A percentile compares a stretch with the other conserved stretches of the same genome.
phyloP scores from a whole-genome alignment of 148 eudicot species.

The Camellia lanceoleosa region DNA sequence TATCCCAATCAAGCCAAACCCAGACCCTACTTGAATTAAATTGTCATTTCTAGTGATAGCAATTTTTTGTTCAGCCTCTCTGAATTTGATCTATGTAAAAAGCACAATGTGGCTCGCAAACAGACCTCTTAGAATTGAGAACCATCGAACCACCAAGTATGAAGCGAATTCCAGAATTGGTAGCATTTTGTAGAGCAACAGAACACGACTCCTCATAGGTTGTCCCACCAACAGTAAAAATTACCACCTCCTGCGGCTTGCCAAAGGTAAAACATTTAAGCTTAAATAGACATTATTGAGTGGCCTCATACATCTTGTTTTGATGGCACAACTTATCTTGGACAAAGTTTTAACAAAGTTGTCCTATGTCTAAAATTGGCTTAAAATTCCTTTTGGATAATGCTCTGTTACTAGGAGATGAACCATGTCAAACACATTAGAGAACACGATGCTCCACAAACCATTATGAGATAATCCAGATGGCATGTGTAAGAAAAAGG shows the following conservation, averaged over 20 bases:
- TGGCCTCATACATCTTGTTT: neutral
- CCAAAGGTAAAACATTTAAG: slow-evolving; percentile 13
- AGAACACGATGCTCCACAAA: no score
- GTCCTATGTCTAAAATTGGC: neutral
- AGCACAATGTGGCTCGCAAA: no score
- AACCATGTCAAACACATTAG: no score
- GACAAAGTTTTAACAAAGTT: neutral
- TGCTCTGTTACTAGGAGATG: no score
- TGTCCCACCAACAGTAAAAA: slow-evolving; percentile 91
- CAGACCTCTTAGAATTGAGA: slow-evolving; percentile 85
- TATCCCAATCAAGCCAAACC: no score
- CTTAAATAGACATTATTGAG: neutral
- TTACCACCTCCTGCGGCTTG: slow-evolving; percentile 92
- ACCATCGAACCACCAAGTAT: slow-evolving; percentile 82
- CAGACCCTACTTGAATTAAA: no score
- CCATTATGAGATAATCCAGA: no score
- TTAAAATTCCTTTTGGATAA: neutral
- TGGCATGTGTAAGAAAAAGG: no score
- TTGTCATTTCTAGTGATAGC: neutral
- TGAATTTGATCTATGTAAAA: neutral
- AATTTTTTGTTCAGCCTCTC: neutral
- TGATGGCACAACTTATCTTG: neutral
- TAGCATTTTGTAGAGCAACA: slow-evolving; percentile 76
- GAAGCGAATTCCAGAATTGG: slow-evolving; percentile 81
- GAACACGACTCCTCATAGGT: slow-evolving; percentile 91